Percentiles rank a stretch among this genome's conserved stretches.
phyloP scores from a whole-genome alignment of 2,329 filamentous ascomycete species.

The Fusarium anguioides region DNA sequence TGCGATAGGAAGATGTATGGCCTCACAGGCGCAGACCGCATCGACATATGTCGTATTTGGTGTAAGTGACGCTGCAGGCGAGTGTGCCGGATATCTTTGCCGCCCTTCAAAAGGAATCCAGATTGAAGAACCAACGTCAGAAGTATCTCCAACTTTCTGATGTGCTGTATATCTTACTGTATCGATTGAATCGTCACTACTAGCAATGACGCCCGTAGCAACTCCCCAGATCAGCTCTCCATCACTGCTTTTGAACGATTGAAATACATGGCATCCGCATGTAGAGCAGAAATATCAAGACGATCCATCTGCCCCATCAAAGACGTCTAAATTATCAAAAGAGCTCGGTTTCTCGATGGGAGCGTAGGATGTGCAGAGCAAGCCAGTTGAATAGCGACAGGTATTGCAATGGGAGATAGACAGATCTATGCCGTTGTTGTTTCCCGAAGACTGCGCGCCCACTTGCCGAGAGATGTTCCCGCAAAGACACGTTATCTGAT shows the following conservation, averaged over 20 bases:
- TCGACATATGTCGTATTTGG: background rate
- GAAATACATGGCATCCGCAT: slow-evolving; percentile 58
- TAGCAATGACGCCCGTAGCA: slow-evolving; percentile 52
- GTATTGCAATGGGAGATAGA: slow-evolving; percentile 50
- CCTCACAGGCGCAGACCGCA: slow-evolving; percentile 50
- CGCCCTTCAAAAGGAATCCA: slow-evolving; percentile 40
- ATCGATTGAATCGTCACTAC: background rate
- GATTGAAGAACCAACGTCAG: slow-evolving; percentile 52
- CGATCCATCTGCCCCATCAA: background rate
- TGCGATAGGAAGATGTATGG: slow-evolving; percentile 66
- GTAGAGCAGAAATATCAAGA: slow-evolving; percentile 53
- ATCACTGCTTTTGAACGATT: slow-evolving; percentile 2
- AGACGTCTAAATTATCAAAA: slow-evolving; percentile 17
- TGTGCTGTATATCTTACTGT: background rate
- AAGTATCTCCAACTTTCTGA: slow-evolving; percentile 48
- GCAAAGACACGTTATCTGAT: slow-evolving; percentile 22
- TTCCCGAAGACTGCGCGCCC: background rate
- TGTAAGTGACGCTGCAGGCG: background rate
- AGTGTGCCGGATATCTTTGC: no score
- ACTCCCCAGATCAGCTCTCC: slow-evolving; percentile 47
- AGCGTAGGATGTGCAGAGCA: slow-evolving; percentile 54
- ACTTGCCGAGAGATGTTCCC: slow-evolving; percentile 15
- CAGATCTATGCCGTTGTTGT: slow-evolving; percentile 7
- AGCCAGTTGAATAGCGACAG: slow-evolving; percentile 50
- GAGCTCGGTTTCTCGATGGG: slow-evolving; percentile 40